These are phyloP conservation scores for Fusarium dimerum DNA, from an alignment of 2,329 filamentous ascomycete genomes.

Conservation along the genomic window DNA sequence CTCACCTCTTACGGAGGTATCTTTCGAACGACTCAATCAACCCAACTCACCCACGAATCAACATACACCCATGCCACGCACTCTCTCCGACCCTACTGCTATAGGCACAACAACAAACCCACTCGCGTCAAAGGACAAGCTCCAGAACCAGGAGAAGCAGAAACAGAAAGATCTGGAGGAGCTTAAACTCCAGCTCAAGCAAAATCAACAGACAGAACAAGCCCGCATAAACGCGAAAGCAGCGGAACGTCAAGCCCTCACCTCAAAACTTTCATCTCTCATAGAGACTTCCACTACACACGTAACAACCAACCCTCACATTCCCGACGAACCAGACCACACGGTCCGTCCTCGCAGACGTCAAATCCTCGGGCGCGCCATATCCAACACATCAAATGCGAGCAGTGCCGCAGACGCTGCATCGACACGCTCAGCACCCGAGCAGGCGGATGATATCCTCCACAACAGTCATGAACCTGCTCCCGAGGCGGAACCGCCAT, in stretches of 20 bases:
- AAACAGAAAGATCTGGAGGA: constrained; percentile 2
- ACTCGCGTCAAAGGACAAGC: neutral
- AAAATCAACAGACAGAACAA: constrained; percentile 22
- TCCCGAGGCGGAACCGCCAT: constrained; percentile 38
- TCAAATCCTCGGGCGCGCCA: constrained; percentile 57
- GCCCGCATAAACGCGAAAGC: constrained; percentile 32
- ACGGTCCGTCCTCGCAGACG: constrained; percentile 39
- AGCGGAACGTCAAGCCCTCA: constrained; percentile 43
- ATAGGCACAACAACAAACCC: constrained; percentile 2
- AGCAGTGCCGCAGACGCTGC: constrained; percentile 40
- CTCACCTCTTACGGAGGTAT: constrained; percentile 43
- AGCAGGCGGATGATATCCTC: constrained; percentile 29
- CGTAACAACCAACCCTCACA: constrained; percentile 13
- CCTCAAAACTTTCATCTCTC: constrained; percentile 45
- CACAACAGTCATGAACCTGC: constrained; percentile 25
- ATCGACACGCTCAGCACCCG: constrained; percentile 38
- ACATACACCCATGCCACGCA: constrained; percentile 16
- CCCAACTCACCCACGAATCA: constrained; percentile 37
- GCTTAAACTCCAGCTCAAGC: constrained; percentile 6
- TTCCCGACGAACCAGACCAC: constrained; percentile 15
- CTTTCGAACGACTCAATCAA: constrained; percentile 44
- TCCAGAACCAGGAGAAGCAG: constrained; percentile 9
- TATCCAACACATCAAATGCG: constrained; percentile 57
- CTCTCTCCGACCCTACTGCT: constrained; percentile 42
- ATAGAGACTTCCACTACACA: constrained; percentile 34